Percentiles rank a stretch among this genome's conserved stretches.
Evolutionary conservation across 2,329 filamentous ascomycete genomes (phyloP).

Genomic region (Aureobasidium sp.): DNA sequence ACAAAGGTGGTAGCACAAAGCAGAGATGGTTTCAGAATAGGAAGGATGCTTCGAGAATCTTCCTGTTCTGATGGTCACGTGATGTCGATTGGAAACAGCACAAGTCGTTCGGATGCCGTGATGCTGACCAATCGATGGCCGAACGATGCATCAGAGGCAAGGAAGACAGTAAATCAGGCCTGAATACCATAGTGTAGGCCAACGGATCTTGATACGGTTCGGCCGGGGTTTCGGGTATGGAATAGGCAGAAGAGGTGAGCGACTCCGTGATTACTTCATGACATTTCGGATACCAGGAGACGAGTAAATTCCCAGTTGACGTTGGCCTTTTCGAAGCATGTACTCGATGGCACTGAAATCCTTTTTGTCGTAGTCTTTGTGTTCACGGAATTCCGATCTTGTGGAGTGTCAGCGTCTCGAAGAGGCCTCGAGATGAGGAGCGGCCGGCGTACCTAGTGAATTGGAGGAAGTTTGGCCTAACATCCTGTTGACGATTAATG

Average conservation of each 20-base stretch:
- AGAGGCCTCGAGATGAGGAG: too few species aligned
- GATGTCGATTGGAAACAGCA: not conserved
- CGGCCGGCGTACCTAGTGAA: slow-evolving; percentile 20
- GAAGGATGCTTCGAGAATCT: slow-evolving; percentile 14
- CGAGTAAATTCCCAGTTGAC: slow-evolving; percentile 77
- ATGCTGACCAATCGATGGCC: not conserved
- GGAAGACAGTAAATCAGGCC: not conserved
- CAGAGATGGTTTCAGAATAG: slow-evolving; percentile 31
- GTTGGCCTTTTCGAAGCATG: slow-evolving; percentile 68
- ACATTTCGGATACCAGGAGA: slow-evolving; percentile 74
- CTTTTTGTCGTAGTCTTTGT: slow-evolving; percentile 60
- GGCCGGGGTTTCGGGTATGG: not conserved
- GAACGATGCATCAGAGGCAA: not conserved
- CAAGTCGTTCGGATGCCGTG: not conserved
- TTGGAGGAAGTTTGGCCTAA: slow-evolving; percentile 25
- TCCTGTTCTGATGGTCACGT: not conserved
- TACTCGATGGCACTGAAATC: slow-evolving; percentile 84
- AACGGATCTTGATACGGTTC: not conserved
- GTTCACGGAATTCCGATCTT: slow-evolving; percentile 71
- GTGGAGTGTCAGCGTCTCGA: not conserved
- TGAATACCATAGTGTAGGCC: not conserved
- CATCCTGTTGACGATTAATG: slow-evolving; percentile 2
- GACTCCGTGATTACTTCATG: slow-evolving; percentile 11
- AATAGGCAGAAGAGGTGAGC: not conserved
- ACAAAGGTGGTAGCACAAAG: slow-evolving; percentile 20